These are phyloP conservation scores for Wickerhamiella domercqiae DNA, from an alignment of 805 yeast genomes.

Conservation along the genomic window DNA sequence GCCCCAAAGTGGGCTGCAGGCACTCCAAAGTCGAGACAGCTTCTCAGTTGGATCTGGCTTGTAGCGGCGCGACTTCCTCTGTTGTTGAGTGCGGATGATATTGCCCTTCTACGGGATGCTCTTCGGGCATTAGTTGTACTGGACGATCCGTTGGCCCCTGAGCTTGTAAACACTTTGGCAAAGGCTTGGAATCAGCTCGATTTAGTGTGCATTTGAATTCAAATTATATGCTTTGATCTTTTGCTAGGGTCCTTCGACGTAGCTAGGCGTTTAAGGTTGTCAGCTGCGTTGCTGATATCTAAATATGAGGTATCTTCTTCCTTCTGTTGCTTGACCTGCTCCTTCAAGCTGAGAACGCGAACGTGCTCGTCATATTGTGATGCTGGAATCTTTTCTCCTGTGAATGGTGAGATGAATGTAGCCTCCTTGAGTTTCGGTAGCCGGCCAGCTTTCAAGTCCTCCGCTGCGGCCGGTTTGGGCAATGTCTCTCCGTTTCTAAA, in stretches of 20 bases:
- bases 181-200: neutral
- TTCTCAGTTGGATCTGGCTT: neutral
- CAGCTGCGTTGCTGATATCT: slow-evolving; percentile 23
- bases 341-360: slow-evolving; percentile 55
- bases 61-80: slow-evolving; percentile 23
- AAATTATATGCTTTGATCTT: neutral
- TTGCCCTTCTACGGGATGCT: slow-evolving; percentile 29
- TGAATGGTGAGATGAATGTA: slow-evolving; percentile 60
- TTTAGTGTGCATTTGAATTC: neutral
- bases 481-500: slow-evolving; percentile 26
- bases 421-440: slow-evolving; percentile 17
- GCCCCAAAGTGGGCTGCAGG: slow-evolving; percentile 28
- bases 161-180: neutral
- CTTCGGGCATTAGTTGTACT: slow-evolving; percentile 14
- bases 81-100: slow-evolving; percentile 25
- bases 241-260: no score
- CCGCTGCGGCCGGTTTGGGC: slow-evolving; percentile 21
- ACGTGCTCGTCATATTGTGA: slow-evolving; percentile 52
- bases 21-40: slow-evolving; percentile 19
- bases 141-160: neutral
- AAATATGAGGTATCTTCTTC: slow-evolving; percentile 24
- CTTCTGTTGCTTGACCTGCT: slow-evolving; percentile 57
- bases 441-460: slow-evolving; percentile 2
- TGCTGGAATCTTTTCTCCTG: slow-evolving; percentile 57
- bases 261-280: slow-evolving; percentile 23